Percentiles rank a stretch among this genome's conserved stretches.
Evolutionary conservation across 495 filamentous ascomycete genomes (phyloP).

Genomic region (Pyrenopolyporus hunteri): DNA sequence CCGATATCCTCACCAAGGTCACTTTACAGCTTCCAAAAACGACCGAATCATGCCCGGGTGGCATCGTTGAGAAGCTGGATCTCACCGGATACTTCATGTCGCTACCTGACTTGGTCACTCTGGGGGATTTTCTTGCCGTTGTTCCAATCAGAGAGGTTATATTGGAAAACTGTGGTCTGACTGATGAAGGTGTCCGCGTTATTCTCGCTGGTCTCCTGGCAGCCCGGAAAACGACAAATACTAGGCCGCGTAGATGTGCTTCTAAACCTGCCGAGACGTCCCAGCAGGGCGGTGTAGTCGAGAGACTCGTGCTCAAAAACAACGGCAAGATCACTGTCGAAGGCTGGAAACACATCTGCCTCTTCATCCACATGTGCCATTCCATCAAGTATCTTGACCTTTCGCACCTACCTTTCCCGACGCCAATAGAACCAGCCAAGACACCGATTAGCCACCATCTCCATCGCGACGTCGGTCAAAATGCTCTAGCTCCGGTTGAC

Average conservation of each 20-base stretch:
- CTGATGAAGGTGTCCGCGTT: slow-evolving; percentile 82
- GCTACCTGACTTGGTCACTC: slow-evolving; percentile 78
- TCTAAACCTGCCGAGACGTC: slow-evolving; percentile 40
- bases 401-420: slow-evolving; percentile 82
- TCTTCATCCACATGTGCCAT: slow-evolving; percentile 88
- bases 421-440: slow-evolving; percentile 40
- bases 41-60: slow-evolving; percentile 64
- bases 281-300: slow-evolving; percentile 71
- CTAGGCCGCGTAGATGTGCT: slow-evolving; percentile 50
- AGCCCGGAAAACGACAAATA: slow-evolving; percentile 66
- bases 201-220: slow-evolving; percentile 87
- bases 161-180: slow-evolving; percentile 84
- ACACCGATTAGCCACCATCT: slow-evolving; percentile 27
- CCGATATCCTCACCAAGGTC: slow-evolving; percentile 84
- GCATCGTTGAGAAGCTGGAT: slow-evolving; percentile 80
- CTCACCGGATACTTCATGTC: slow-evolving; percentile 84
- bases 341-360: slow-evolving; percentile 88
- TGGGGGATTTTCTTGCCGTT: slow-evolving; percentile 92
- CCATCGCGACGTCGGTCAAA: slow-evolving; percentile 18
- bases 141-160: slow-evolving; percentile 86
- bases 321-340: slow-evolving; percentile 80
- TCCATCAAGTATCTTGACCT: slow-evolving; percentile 87
- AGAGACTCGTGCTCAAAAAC: slow-evolving; percentile 88
- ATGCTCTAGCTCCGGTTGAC: slow-evolving; percentile 32
- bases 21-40: slow-evolving; percentile 82